Conservation (phyloP, 306 rosid species). For the Pterocarpus macrocarpus region DNA sequence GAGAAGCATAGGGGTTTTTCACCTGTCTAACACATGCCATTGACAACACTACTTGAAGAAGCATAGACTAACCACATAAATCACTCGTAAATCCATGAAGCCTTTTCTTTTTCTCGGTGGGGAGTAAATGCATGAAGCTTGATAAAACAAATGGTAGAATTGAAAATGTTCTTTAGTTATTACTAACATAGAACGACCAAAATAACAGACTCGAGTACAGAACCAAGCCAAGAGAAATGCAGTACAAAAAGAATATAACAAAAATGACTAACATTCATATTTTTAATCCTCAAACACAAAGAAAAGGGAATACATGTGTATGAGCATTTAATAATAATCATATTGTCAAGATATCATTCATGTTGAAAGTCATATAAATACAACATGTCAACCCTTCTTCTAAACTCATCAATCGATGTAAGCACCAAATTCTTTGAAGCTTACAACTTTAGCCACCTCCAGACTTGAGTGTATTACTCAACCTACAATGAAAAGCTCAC, state of each 20-base stretch:
- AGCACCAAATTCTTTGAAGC: conserved; percentile 45
- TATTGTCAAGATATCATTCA: conserved; percentile 42
- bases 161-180: background rate
- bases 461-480: conserved; percentile 93
- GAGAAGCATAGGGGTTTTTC: no score
- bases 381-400: conserved; percentile 44
- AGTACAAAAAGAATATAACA: background rate
- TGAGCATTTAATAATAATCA: conserved; percentile 42
- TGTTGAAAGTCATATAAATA: conserved; percentile 51
- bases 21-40: no score
- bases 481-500: conserved; percentile 64
- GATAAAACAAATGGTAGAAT: background rate
- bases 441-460: conserved; percentile 78
- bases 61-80: no score
- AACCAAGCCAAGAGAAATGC: background rate
- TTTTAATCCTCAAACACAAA: conserved; percentile 45
- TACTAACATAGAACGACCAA: background rate
- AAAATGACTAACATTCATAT: conserved; percentile 35
- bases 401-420: conserved; percentile 46
- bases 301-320: conserved; percentile 35
- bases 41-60: no score
- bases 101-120: no score
- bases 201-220: background rate
- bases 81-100: no score
- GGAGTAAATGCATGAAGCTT: background rate